A percentile compares a stretch with the other conserved stretches of the same genome.
Evolutionary conservation across 2,329 filamentous ascomycete genomes (phyloP).

Genomic region (Calonectria pseudoreteaudii): DNA sequence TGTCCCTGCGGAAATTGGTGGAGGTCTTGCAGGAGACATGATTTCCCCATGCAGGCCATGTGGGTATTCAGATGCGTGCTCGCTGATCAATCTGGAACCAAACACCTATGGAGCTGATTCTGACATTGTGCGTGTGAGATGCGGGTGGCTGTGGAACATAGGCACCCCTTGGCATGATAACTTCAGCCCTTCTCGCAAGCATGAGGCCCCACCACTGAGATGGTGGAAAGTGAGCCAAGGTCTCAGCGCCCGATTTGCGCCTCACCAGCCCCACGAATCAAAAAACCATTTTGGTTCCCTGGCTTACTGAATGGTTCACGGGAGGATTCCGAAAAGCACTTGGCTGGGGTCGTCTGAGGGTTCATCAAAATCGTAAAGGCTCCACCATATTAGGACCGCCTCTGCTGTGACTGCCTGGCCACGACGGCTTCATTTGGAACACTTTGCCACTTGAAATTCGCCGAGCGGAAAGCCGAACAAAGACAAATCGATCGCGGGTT

Average conservation of each 20-base stretch:
- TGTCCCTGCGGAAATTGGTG: background rate
- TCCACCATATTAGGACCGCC: too few relatives aligned
- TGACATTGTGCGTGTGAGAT: background rate
- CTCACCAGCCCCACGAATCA: background rate
- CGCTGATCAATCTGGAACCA: slow-evolving; percentile 1
- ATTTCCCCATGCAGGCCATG: background rate
- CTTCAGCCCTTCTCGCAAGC: background rate
- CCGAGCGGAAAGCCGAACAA: background rate
- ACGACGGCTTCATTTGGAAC: background rate
- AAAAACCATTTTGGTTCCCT: background rate
- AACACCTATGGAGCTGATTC: background rate
- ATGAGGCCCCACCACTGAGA: background rate
- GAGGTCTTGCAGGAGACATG: background rate
- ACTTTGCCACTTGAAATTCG: background rate
- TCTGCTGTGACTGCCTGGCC: background rate
- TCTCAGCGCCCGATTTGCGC: background rate
- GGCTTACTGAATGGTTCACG: background rate
- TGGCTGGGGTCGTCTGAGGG: too few relatives aligned
- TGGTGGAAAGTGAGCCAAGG: background rate
- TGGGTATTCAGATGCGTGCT: background rate
- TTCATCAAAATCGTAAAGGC: background rate
- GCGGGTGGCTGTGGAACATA: background rate
- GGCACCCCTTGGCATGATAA: background rate
- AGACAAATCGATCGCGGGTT: background rate
- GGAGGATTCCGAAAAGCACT: background rate